Evolutionary conservation across 768 basidiomycete genomes (phyloP), one percentile per base, ranked within the genome.

Genomic region (Glaciozyma antarctica): DNA sequence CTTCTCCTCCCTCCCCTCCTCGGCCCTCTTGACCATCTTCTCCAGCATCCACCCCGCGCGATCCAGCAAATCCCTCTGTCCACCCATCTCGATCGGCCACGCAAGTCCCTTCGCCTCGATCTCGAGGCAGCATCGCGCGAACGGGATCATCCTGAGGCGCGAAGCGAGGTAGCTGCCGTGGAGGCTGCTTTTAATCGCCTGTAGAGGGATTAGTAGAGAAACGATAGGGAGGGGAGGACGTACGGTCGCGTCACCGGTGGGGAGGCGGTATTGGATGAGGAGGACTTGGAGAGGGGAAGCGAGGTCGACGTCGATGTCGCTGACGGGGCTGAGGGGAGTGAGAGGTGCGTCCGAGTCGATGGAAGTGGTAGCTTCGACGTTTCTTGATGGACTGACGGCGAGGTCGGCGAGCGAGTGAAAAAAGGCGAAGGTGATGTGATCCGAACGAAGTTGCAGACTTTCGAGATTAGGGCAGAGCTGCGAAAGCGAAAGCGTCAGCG

Each of bases 71-170:
- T 63, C 62, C 24, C 57, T 48, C 41, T 63, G 62, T n/a, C 62
- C 62, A 43, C 49, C 62, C 38, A 63, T 63, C 41, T 63, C 62
- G 24, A 26, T 44, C 12, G 56, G 62, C 32, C 38, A 63, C 13
- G 41, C 48, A 22, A 63, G 62, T 2, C 34, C 57, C 21, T 52
- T 24, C 9, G 62, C 56, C 47, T 63, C 38, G 49, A 63, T 58
- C 19, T 38, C 44, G n/a, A 63, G 48, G 47, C 41, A 8, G 47
- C 41, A 24, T 26, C 41, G 38, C 15, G 57, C 38, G 62, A 63
- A 52, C 3, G 62, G 26, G 48, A 52, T 13, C 38, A 63, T 26
- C 15, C 21, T 21, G 22, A 1, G 51, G 15, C 32, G 53, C 28
- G 17, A 32, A 34, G 30, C 15, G 53, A 54, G 28, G 30, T 19